Evolutionary conservation across 345 rosid species (phyloP).

Genomic region (Boechera divaricarpa): DNA sequence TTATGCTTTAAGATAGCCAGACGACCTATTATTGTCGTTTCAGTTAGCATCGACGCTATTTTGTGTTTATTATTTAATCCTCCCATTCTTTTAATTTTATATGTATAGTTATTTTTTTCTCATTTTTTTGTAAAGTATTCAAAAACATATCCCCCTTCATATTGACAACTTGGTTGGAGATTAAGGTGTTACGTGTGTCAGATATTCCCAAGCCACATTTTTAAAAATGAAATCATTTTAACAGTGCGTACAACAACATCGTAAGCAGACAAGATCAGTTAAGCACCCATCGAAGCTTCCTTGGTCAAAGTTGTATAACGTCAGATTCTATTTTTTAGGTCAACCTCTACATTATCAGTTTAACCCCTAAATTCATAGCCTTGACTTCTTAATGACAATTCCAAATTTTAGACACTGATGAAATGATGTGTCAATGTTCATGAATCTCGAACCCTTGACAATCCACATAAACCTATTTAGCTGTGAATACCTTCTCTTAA

Average conservation of each 20-base stretch:
- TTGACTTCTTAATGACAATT: neutral
- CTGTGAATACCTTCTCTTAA: neutral
- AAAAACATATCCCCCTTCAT: neutral
- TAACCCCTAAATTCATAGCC: neutral
- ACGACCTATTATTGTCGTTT: slow-evolving; percentile 24
- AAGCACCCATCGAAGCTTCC: slow-evolving; percentile 2
- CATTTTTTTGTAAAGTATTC: neutral
- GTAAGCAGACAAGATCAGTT: slow-evolving; percentile 19
- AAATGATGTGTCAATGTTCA: neutral
- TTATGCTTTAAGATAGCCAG: slow-evolving; percentile 17
- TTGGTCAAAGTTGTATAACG: slow-evolving; percentile 15
- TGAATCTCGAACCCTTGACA: neutral
- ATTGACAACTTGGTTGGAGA: slow-evolving; percentile 13
- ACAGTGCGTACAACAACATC: neutral
- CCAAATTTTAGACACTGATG: neutral
- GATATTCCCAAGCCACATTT: slow-evolving; percentile 27
- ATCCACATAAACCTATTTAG: neutral
- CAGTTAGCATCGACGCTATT: neutral
- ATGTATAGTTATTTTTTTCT: neutral
- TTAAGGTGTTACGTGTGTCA: slow-evolving; percentile 27
- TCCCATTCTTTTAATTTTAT: neutral
- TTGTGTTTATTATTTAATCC: neutral
- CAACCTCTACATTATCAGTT: slow-evolving; percentile 4
- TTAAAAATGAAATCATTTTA: slow-evolving; percentile 1
- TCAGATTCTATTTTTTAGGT: slow-evolving; percentile 9